These are phyloP conservation scores for Hypoxylon rubiginosum DNA, from an alignment of 2,329 filamentous ascomycete species.

Conservation along the genomic window DNA sequence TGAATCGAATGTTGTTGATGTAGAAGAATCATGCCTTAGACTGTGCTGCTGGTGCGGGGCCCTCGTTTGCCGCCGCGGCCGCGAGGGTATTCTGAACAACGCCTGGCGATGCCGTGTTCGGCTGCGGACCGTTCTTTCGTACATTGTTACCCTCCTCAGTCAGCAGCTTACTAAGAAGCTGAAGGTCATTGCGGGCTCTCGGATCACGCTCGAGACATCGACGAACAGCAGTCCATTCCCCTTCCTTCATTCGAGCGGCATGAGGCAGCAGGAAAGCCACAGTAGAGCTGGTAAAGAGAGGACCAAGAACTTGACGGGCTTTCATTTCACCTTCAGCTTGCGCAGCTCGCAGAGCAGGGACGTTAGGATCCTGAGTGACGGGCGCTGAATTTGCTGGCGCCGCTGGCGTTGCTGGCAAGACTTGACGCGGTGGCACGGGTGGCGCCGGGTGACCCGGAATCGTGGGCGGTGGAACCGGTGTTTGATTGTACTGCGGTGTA, in stretches of 20 bases:
- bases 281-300: slow-evolving; percentile 72
- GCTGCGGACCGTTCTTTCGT: slow-evolving; percentile 46
- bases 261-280: slow-evolving; percentile 78
- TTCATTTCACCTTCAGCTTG: slow-evolving; percentile 67
- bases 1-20: slow-evolving; percentile 3
- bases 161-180: slow-evolving; percentile 67
- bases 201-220: slow-evolving; percentile 76
- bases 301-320: slow-evolving; percentile 74
- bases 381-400: slow-evolving; percentile 20
- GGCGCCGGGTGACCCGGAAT: slow-evolving; percentile 51
- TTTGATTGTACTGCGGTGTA: slow-evolving; percentile 51
- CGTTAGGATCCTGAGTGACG: slow-evolving; percentile 53
- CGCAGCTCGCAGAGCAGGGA: slow-evolving; percentile 56
- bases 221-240: slow-evolving; percentile 81
- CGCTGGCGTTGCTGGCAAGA: slow-evolving; percentile 22
- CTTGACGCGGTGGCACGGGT: slow-evolving; percentile 38
- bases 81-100: slow-evolving; percentile 52
- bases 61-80: slow-evolving; percentile 46
- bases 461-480: slow-evolving; percentile 51
- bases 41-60: slow-evolving; percentile 41
- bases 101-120: slow-evolving; percentile 45
- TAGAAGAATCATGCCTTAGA: slow-evolving; percentile 40
- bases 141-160: slow-evolving; percentile 61
- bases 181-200: slow-evolving; percentile 72
- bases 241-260: slow-evolving; percentile 75